Evolutionary conservation across 1,139 yeast species (phyloP).

Genomic region (Saccharomyces hybrid): DNA sequence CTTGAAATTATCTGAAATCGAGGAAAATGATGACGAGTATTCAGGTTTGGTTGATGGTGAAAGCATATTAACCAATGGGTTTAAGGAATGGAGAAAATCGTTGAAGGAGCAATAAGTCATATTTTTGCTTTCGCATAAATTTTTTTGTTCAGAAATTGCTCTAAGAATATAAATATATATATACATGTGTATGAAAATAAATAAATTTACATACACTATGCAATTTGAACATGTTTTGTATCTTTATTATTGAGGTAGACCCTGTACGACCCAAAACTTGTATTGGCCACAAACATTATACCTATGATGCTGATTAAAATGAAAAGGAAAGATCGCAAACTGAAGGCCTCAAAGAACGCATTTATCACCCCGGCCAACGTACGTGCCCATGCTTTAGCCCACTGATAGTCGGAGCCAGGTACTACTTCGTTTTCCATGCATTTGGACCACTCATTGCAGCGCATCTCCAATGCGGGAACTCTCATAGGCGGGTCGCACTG

Average conservation of each 20-base stretch:
- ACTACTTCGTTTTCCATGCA: slow-evolving; percentile 53
- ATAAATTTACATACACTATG: not conserved
- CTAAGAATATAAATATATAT: no score
- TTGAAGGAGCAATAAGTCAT: slow-evolving; percentile 3
- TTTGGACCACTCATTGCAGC: slow-evolving; percentile 53
- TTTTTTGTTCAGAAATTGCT: not conserved
- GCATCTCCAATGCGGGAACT: slow-evolving; percentile 52
- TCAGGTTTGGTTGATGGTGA: slow-evolving; percentile 31
- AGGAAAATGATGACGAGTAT: slow-evolving; percentile 29
- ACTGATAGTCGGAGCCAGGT: slow-evolving; percentile 33
- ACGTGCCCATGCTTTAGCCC: slow-evolving; percentile 51
- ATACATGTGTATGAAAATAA: not conserved
- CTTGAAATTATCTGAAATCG: slow-evolving; percentile 37
- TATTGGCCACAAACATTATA: slow-evolving; percentile 30
- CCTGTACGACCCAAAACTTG: slow-evolving; percentile 23
- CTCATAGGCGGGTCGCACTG: slow-evolving; percentile 48
- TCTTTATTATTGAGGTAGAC: slow-evolving; percentile 5
- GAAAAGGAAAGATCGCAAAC: slow-evolving; percentile 46
- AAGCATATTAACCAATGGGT: slow-evolving; percentile 44
- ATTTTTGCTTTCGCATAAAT: not conserved
- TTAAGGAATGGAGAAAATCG: slow-evolving; percentile 51
- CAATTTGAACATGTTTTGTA: not conserved
- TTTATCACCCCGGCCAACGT: slow-evolving; percentile 57
- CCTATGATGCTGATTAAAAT: slow-evolving; percentile 30
- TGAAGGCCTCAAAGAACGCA: slow-evolving; percentile 57